Base-by-base conservation (phyloP, 2,329 filamentous ascomycete species). In the Pseudogymnoascus sp. region DNA sequence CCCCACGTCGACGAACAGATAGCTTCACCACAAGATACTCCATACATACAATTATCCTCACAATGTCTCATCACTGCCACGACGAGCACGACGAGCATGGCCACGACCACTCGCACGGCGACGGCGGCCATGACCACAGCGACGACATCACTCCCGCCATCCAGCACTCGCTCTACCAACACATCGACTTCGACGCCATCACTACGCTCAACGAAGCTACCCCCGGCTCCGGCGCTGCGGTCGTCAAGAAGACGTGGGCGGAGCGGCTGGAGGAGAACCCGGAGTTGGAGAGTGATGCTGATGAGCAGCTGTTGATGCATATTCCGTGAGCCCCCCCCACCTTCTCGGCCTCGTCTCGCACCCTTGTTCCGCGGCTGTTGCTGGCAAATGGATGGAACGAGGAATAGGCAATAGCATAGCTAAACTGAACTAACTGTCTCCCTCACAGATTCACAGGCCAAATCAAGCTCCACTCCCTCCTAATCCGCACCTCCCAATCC, bases 71-170 rank as follows among this genome's bases (percentile, higher is more conserved):
- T 33, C 77, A 79, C 65, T 78, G 77, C 65, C 81, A 84, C 65
- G 77, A 79, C 65, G 77, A 79, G 63, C 70, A 72, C 58, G 66
- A 70, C 17, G 74, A 75, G 48, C 78, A 81, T 68, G 79, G 74
- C 62, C 78, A 81, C 65, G 78, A 79, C 66, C 81, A 84, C 67
- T 80, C 79, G 63, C 79, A 86, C 68, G 77, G 81, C 69, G 91
- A 96, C 74, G 91, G 95, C 74, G 77, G 80, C 66, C 92, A 97
- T 74, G 92, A 96, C 75, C 93, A 97, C 77, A 88, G 84, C 55
- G 90, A 97, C 78, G 93, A 97, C 78, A 85, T 96, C 70, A 92
- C 90, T 1, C 94, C 94, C 0, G 93, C 92, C 1, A 81, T 97
- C 13, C 93, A 97, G 75, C 88, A 87, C 69, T 91, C 92, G 42